Evolutionary conservation across 129 eudicot species (phyloP).

Genomic region (Lactuca sativa): DNA sequence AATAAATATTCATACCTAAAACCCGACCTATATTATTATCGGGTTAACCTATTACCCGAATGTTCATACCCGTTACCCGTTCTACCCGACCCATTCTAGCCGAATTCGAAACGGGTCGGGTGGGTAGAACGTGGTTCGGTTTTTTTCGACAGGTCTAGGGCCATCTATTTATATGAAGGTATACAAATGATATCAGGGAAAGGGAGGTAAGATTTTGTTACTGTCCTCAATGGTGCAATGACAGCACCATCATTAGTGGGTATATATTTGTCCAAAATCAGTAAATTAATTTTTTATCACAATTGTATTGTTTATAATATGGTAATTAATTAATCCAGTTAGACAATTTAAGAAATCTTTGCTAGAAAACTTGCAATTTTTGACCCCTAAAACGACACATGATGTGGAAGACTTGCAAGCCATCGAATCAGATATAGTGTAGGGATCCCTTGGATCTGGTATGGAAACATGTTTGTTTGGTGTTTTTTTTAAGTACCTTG

Average conservation of each 20-base stretch:
- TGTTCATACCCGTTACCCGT: too few relatives aligned
- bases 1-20: too few relatives aligned
- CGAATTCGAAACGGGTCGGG: too few relatives aligned
- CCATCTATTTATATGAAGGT: conserved; percentile 50
- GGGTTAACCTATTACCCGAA: too few relatives aligned
- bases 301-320: conserved; percentile 9
- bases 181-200: conserved; percentile 74
- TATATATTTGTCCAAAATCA: background rate
- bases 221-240: conserved; percentile 68
- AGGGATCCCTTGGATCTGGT: conserved; percentile 82
- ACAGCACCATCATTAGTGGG: conserved; percentile 78
- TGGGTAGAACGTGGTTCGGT: too few relatives aligned
- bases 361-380: conserved; percentile 53
- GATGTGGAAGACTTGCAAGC: conserved; percentile 73
- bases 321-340: conserved; percentile 38
- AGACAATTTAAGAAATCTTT: conserved; percentile 39
- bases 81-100: too few relatives aligned
- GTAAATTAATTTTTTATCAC: conserved; percentile 2
- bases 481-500: background rate
- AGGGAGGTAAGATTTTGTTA: conserved; percentile 68
- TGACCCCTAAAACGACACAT: conserved; percentile 72
- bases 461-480: background rate
- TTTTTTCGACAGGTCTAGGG: too few relatives aligned
- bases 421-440: conserved; percentile 61
- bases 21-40: too few relatives aligned